Percentiles rank a stretch among this genome's conserved stretches.
These are phyloP conservation scores for Penstemon barbatus DNA, from an alignment of 257 asterid genomes.

Conservation along the genomic window DNA sequence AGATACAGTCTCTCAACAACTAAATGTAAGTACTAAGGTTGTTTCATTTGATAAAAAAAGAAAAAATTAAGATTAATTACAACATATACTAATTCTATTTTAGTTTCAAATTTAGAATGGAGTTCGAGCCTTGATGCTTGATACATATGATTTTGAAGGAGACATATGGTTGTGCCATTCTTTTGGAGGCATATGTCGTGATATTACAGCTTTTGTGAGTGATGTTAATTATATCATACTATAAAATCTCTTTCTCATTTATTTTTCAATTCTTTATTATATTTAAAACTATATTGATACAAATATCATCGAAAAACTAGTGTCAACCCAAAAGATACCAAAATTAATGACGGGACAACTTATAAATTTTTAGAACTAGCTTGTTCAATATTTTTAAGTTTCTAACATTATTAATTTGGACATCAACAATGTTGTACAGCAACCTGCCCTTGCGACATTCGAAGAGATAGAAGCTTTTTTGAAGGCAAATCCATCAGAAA, in stretches of 20 bases:
- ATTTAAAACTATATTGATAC: too few species aligned
- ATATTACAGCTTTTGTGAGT: constrained; percentile 69
- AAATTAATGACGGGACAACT: too few species aligned
- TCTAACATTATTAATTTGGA: too few species aligned
- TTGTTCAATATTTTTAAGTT: too few species aligned
- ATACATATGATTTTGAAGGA: constrained; percentile 64
- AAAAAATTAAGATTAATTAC: neutral
- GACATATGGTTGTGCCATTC: constrained; percentile 87
- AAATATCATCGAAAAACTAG: too few species aligned
- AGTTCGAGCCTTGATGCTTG: constrained; percentile 79
- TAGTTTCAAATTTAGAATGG: constrained; percentile 47
- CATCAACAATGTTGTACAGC: constrained; percentile 27
- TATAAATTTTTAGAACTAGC: too few species aligned
- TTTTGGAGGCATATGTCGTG: constrained; percentile 59
- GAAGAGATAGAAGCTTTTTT: constrained; percentile 57
- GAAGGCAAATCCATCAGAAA: constrained; percentile 64
- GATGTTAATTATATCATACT: too few species aligned
- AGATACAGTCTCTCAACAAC: constrained; percentile 60
- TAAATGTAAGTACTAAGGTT: constrained; percentile 39
- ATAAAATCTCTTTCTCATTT: too few species aligned
- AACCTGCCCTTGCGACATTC: constrained; percentile 60
- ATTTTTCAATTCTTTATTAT: too few species aligned
- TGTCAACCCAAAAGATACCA: too few species aligned
- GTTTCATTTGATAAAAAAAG: neutral
- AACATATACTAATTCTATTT: neutral